Percentiles rank a stretch among this genome's conserved stretches.
phyloP scores from a whole-genome alignment of 495 filamentous ascomycete species.

The Xylaria flabelliformis region DNA sequence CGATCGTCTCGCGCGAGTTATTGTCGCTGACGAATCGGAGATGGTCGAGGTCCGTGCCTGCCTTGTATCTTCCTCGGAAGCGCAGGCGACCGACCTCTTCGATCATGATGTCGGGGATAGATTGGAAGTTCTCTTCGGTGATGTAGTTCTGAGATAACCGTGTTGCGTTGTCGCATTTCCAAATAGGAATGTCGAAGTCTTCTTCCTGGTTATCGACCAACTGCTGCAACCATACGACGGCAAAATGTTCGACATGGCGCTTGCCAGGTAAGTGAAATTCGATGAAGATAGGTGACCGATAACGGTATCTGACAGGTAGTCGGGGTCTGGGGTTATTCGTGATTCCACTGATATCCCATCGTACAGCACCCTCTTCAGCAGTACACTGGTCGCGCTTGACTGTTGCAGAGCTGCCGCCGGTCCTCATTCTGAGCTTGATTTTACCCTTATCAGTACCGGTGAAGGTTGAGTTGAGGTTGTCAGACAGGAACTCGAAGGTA shows the following conservation, averaged over 20 bases:
- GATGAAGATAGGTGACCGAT: constrained; percentile 85
- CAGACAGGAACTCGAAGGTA: constrained; percentile 82
- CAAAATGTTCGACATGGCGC: constrained; percentile 73
- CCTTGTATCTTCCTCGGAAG: constrained; percentile 82
- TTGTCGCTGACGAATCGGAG: constrained; percentile 83
- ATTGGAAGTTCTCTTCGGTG: constrained; percentile 70
- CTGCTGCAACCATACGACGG: constrained; percentile 84
- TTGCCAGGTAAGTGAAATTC: constrained; percentile 77
- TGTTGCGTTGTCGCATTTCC: constrained; percentile 72
- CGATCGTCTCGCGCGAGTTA: constrained; percentile 87
- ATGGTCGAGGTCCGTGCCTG: constrained; percentile 90
- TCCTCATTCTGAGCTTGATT: constrained; percentile 80
- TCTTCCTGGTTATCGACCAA: constrained; percentile 78
- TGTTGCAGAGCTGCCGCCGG: constrained; percentile 81
- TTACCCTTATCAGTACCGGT: constrained; percentile 66
- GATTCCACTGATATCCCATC: constrained; percentile 70
- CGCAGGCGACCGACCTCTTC: constrained; percentile 79
- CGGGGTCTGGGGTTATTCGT: constrained; percentile 62
- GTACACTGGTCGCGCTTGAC: constrained; percentile 65
- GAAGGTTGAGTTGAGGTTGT: constrained; percentile 64
- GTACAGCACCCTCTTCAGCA: constrained; percentile 64
- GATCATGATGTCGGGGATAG: constrained; percentile 70
- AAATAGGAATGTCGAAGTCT: constrained; percentile 84
- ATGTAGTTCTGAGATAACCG: constrained; percentile 91
- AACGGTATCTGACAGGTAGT: constrained; percentile 87